phyloP scores from a whole-genome alignment of 2,329 filamentous ascomycete genomes.

The Neophaeococcomyces aloes region DNA sequence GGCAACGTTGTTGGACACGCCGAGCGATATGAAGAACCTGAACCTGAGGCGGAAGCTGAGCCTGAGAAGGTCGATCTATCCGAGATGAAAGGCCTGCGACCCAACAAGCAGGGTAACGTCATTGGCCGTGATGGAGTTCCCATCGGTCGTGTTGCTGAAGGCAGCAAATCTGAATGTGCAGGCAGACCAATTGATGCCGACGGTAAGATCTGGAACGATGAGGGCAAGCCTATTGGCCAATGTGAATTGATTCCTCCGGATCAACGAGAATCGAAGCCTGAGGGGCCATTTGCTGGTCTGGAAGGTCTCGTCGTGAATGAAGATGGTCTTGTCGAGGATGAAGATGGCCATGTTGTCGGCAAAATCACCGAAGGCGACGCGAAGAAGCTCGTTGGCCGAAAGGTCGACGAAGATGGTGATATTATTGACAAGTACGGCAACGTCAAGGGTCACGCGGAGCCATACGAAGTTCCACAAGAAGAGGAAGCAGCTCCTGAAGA shows the following conservation, averaged over 20 bases:
- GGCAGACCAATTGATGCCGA: conserved; percentile 47
- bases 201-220: conserved; percentile 46
- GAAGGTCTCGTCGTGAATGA: conserved; percentile 48
- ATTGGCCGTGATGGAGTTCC: conserved; percentile 44
- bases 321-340: conserved; percentile 56
- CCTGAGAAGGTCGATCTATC: conserved; percentile 41
- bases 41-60: conserved; percentile 35
- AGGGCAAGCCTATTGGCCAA: conserved; percentile 46
- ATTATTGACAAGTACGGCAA: conserved; percentile 66
- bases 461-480: conserved; percentile 39
- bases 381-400: conserved; percentile 61
- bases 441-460: conserved; percentile 49
- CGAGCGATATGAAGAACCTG: conserved; percentile 41
- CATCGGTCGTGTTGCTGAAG: conserved; percentile 46
- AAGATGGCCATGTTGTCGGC: conserved; percentile 68
- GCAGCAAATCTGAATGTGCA: conserved; percentile 45
- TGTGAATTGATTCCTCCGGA: conserved; percentile 49
- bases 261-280: conserved; percentile 44
- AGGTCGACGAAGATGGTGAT: conserved; percentile 73
- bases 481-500: conserved; percentile 42
- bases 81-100: conserved; percentile 41
- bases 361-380: conserved; percentile 59
- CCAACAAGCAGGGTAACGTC: conserved; percentile 51
- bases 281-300: conserved; percentile 49
- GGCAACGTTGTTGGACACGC: conserved; percentile 53